Percentiles rank a stretch among this genome's conserved stretches.
phyloP scores from a whole-genome alignment of 257 asterid species.

The Solanum ahanhuiri region DNA sequence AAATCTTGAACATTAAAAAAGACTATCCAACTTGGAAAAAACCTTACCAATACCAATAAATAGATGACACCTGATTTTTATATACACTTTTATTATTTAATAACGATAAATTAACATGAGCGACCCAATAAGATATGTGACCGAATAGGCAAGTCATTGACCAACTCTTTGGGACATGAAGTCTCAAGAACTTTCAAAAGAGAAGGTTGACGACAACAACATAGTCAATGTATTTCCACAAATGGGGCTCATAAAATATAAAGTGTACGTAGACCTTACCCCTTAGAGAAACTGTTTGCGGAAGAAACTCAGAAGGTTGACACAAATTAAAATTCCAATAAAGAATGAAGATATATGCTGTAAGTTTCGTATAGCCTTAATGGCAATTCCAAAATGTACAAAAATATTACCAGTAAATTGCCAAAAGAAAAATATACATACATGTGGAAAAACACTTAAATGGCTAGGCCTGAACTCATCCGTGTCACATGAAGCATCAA shows the following conservation, averaged over 20 bases:
- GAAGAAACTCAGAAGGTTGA: not conserved
- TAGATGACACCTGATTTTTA: no score
- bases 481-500: not conserved
- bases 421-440: not conserved
- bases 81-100: no score
- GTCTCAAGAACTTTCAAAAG: no score
- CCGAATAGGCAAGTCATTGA: not conserved
- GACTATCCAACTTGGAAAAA: no score
- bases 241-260: rapidly evolving
- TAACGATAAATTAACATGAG: no score
- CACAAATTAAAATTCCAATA: not conserved
- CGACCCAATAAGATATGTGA: not conserved
- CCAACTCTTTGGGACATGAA: no score
- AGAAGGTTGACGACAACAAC: no score
- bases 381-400: not conserved
- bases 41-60: no score
- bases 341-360: not conserved
- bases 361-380: not conserved
- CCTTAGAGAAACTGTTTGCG: not conserved
- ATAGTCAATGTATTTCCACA: not conserved
- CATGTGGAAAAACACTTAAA: not conserved
- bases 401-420: not conserved
- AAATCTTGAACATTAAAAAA: no score
- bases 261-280: not conserved
- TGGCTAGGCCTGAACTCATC: not conserved